phyloP scores from a whole-genome alignment of 768 basidiomycete genomes.

The Xerocomellus intermedius region DNA sequence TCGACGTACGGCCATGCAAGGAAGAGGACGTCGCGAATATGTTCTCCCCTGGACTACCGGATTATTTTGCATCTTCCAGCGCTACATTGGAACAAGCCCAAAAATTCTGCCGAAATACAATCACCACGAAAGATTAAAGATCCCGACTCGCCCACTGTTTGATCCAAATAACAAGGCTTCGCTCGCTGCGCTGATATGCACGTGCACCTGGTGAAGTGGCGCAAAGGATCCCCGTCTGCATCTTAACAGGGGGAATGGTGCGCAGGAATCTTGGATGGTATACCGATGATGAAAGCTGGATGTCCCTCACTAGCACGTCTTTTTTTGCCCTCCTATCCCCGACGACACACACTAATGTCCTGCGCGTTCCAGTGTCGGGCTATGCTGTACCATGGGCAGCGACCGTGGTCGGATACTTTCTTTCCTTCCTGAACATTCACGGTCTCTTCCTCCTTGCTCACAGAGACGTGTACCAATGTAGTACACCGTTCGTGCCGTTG shows the following conservation, averaged over 20 bases:
- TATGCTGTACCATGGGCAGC: conserved; percentile 16
- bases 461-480: conserved; percentile 1
- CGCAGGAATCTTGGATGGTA: conserved; percentile 13
- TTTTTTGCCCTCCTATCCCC: neutral
- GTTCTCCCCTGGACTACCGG: conserved; percentile 21
- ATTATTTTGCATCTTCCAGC: conserved; percentile 8
- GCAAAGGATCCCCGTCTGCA: conserved; percentile 8
- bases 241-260: neutral
- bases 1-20: conserved; percentile 16
- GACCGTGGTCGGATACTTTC: conserved; percentile 9
- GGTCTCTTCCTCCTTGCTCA: conserved; percentile 19
- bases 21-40: conserved; percentile 17
- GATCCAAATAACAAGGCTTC: neutral
- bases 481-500: neutral
- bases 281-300: conserved; percentile 4
- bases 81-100: conserved; percentile 10
- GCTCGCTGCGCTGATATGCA: neutral
- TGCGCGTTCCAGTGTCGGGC: conserved; percentile 8
- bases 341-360: neutral
- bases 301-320: neutral
- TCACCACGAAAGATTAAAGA: neutral
- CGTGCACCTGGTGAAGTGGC: conserved; percentile 1
- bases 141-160: neutral
- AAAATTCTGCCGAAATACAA: conserved; percentile 14
- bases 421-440: conserved; percentile 21